phyloP scores from a whole-genome alignment of 139 green algal genomes.

The Chlorella sp. region DNA sequence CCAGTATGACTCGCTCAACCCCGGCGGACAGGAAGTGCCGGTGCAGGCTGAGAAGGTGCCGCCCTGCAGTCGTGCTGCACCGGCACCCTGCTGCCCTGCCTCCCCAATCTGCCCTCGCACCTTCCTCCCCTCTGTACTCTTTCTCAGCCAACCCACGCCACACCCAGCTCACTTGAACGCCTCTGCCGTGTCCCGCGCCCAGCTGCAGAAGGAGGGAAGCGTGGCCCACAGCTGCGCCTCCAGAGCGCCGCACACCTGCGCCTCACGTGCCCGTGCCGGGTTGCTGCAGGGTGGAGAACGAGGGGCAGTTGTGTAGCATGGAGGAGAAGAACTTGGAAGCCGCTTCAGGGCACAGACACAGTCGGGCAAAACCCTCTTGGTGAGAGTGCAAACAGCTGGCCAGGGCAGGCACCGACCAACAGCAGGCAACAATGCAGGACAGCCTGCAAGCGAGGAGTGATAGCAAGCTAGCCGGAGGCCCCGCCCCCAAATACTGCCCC shows the following conservation, averaged over 20 bases:
- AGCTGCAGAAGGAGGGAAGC: conserved; percentile 84
- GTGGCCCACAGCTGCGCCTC: conserved; percentile 84
- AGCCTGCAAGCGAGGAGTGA: not conserved
- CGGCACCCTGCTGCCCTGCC: no score
- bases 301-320: not conserved
- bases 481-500: not conserved
- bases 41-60: no score
- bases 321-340: no score
- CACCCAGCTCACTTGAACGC: conserved; percentile 36
- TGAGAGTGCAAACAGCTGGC: not conserved
- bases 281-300: not conserved
- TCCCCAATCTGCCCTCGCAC: not conserved
- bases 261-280: conserved; percentile 44
- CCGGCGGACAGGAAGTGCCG: not conserved
- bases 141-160: no score
- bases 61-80: no score
- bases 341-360: no score
- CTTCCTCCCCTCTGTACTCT: no score
- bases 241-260: conserved; percentile 61
- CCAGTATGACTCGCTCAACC: not conserved
- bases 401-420: not conserved
- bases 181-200: conserved; percentile 69
- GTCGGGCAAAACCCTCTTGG: no score
- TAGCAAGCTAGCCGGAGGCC: not conserved
- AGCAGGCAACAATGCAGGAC: not conserved